Evolutionary conservation across 495 filamentous ascomycete species (phyloP).

Genomic region (Podospora tetraspora): DNA sequence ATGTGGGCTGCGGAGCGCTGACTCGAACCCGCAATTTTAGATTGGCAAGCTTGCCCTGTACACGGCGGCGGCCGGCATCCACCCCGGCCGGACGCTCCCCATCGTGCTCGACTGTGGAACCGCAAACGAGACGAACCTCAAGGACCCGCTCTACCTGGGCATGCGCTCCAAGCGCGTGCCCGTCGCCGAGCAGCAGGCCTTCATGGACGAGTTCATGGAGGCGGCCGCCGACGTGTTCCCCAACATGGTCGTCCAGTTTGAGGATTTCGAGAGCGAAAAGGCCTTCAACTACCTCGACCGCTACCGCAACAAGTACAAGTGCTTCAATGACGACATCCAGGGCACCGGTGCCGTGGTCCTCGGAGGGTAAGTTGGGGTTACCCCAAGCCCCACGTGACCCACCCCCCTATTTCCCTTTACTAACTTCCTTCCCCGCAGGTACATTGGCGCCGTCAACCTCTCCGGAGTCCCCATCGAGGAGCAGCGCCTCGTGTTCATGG

Average conservation of each 20-base stretch:
- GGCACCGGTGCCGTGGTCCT: slow-evolving; percentile 95
- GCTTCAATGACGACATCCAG: slow-evolving; percentile 99
- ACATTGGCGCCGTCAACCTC: slow-evolving; percentile 91
- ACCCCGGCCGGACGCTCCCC: slow-evolving; percentile 85
- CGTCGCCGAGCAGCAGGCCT: slow-evolving; percentile 78
- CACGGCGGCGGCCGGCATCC: slow-evolving; percentile 93
- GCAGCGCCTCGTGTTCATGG: slow-evolving; percentile 92
- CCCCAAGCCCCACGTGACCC: slow-evolving; percentile 9
- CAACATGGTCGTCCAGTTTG: slow-evolving; percentile 93
- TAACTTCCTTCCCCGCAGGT: slow-evolving; percentile 34
- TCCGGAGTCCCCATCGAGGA: slow-evolving; percentile 80
- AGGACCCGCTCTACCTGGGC: slow-evolving; percentile 92
- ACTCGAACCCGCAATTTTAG: slow-evolving; percentile 33
- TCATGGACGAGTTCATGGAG: slow-evolving; percentile 96
- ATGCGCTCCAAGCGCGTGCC: slow-evolving; percentile 75
- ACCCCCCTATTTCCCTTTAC: neutral
- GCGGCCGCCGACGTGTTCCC: slow-evolving; percentile 84
- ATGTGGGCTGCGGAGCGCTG: slow-evolving; percentile 15
- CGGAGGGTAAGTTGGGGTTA: slow-evolving; percentile 54
- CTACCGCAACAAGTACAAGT: slow-evolving; percentile 81
- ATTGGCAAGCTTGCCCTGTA: slow-evolving; percentile 88
- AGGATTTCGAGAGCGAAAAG: slow-evolving; percentile 91
- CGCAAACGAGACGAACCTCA: slow-evolving; percentile 77
- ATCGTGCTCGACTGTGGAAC: slow-evolving; percentile 90
- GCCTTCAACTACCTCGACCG: slow-evolving; percentile 91